A percentile compares a stretch with the other conserved stretches of the same genome.
Evolutionary conservation across 371 early-diverging fungal genomes (phyloP).

Genomic region (Lichtheimia ornata): DNA sequence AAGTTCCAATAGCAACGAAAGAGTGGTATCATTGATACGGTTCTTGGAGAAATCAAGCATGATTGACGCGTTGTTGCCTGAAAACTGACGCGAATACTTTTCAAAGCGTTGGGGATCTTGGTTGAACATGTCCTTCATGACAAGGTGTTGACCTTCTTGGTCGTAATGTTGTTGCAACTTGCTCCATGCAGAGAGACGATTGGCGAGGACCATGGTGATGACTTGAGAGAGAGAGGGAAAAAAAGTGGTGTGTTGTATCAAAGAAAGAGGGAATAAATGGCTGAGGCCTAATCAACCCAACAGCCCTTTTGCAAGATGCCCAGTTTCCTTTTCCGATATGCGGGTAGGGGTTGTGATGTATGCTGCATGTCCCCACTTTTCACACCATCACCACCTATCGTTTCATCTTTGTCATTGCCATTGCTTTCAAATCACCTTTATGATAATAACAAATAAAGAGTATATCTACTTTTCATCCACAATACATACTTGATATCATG

Average conservation of each 20-base stretch:
- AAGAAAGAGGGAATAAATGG: too few species aligned
- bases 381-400: too few species aligned
- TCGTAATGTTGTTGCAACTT: conserved; percentile 88
- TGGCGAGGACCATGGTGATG: conserved; percentile 68
- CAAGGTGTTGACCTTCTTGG: conserved; percentile 67
- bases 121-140: conserved; percentile 79
- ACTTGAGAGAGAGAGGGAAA: conserved; percentile 11
- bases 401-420: too few species aligned
- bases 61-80: conserved; percentile 69
- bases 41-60: conserved; percentile 96
- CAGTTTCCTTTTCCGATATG: too few species aligned
- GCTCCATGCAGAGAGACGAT: conserved; percentile 78
- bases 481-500: too few species aligned
- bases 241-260: neutral
- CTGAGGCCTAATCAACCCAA: too few species aligned
- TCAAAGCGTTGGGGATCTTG: conserved; percentile 77
- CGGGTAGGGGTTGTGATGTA: too few species aligned
- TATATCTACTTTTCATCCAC: too few species aligned
- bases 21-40: conserved; percentile 79
- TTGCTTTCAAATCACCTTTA: too few species aligned
- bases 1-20: conserved; percentile 76
- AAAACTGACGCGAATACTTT: conserved; percentile 76
- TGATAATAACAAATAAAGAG: too few species aligned
- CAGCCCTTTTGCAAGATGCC: too few species aligned
- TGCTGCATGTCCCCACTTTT: too few species aligned